A percentile compares a stretch with the other conserved stretches of the same genome.
Evolutionary conservation across 345 rosid genomes (phyloP).

Genomic region (Eucalyptus erythrocorys): DNA sequence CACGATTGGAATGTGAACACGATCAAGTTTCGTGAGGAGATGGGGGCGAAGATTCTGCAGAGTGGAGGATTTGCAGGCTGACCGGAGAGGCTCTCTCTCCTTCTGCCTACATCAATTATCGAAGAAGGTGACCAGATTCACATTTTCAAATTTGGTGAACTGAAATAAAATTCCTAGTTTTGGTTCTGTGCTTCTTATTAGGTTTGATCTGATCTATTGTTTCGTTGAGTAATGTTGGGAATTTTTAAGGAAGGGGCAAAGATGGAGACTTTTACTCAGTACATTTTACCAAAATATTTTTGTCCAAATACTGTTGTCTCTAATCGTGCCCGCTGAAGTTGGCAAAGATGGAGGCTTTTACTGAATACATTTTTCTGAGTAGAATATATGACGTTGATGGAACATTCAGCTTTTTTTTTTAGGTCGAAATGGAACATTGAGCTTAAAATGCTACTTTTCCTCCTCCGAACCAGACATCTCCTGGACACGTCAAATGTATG

Average conservation of each 20-base stretch:
- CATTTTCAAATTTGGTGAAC: background rate
- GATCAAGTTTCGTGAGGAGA: constrained; percentile 67
- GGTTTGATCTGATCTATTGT: background rate
- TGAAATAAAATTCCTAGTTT: background rate
- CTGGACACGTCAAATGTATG: too few relatives aligned
- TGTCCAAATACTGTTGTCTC: background rate
- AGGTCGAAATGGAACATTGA: too few relatives aligned
- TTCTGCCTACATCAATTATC: constrained; percentile 16
- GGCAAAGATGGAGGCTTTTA: background rate
- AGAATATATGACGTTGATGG: too few relatives aligned
- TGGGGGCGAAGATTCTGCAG: constrained; percentile 56
- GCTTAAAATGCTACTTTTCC: too few relatives aligned
- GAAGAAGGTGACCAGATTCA: background rate
- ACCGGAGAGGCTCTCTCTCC: constrained; percentile 48
- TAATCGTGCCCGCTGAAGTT: background rate
- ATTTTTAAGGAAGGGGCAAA: background rate
- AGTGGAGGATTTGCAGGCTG: constrained; percentile 74
- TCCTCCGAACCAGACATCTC: too few relatives aligned
- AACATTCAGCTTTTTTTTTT: too few relatives aligned
- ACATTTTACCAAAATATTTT: background rate
- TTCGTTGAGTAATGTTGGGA: background rate
- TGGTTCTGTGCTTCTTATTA: background rate
- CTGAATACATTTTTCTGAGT: too few relatives aligned
- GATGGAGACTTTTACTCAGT: too few relatives aligned
- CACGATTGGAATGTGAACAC: constrained; percentile 68